Base-by-base conservation (phyloP, 208 protist species). In the Borovskyia barvae region DNA sequence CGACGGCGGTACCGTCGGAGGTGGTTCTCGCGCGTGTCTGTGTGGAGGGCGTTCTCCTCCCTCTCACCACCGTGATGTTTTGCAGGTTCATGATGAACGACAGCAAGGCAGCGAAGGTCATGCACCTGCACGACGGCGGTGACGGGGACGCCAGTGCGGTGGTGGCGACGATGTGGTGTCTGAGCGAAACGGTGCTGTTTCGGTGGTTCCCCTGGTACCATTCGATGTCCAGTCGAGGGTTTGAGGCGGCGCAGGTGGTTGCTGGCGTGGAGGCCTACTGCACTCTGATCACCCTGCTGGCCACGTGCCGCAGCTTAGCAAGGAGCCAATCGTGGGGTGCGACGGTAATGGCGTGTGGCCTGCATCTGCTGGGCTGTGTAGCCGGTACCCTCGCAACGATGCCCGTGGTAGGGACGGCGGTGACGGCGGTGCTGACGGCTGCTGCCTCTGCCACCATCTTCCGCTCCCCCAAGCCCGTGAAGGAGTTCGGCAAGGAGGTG, bases 151-250 rank as follows among this genome's bases (percentile, higher is more conserved):
- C 64, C 5, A 76, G 74, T 1, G 77, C 80, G 14, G 66, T 67
- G 22, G 39, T 91, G 33, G 76, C 77, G 5, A 77, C 76, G 22
- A 30, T 80, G 12, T 91, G 83, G 87, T 76, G 79, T 54, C 24
- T 74, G 19, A 55, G 36, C 33, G 70, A 90, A 61, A 66, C 81
- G 14, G 33, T 80, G 2, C 56, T 91, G n/a, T 86, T 77, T 57
- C 76, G 79, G 33, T 94, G 81, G 79, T 82, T 87, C 37, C 54
- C 51, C 33, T 94, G 83, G 84, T 91, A 91, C 52, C 71, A 62
- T 62, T 71, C 70, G 25, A 83, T 90, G 56, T 29, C 72, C 40
- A 77, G 68, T 59, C 66, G 71, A 5, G 82, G 77, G 30, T 87
- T 84, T 47, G 78, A 87, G 53, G 36, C 47, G 20, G 72, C 25